Conservation (phyloP, 495 filamentous ascomycete species). For the Penicillium coprophilum region DNA sequence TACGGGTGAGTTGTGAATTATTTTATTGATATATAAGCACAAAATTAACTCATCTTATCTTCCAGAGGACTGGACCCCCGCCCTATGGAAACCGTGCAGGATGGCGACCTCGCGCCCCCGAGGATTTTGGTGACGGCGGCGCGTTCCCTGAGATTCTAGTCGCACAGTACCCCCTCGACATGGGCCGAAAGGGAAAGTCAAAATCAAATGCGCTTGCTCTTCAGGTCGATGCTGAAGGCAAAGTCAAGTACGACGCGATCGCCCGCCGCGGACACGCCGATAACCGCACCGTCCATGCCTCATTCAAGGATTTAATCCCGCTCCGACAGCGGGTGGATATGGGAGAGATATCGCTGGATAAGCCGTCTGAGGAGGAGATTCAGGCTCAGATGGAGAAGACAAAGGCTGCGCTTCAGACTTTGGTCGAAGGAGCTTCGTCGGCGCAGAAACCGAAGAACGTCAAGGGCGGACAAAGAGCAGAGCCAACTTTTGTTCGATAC, state of each 20-base stretch:
- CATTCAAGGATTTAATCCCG: constrained; percentile 96
- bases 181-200: constrained; percentile 75
- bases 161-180: constrained; percentile 92
- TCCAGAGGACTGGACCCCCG: constrained; percentile 77
- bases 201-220: constrained; percentile 86
- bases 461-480: constrained; percentile 69
- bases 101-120: constrained; percentile 81
- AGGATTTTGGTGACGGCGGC: constrained; percentile 95
- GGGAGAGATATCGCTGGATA: constrained; percentile 86
- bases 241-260: constrained; percentile 95
- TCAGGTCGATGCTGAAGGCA: constrained; percentile 86
- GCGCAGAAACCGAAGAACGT: constrained; percentile 97
- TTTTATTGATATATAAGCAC: background rate
- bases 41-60: constrained; percentile 5
- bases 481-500: constrained; percentile 93
- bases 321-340: constrained; percentile 90
- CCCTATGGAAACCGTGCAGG: constrained; percentile 79
- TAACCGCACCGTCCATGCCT: constrained; percentile 83
- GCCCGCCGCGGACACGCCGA: constrained; percentile 85
- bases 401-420: constrained; percentile 72
- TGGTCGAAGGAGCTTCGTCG: constrained; percentile 83
- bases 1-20: constrained; percentile 58
- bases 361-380: constrained; percentile 83
- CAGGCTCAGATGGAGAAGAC: constrained; percentile 81
- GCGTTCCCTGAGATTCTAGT: constrained; percentile 93